Evolutionary conservation across 1,284 basidiomycete species (phyloP), one percentile per base, ranked within the genome.

Genomic region (Cutaneotrichosporon dermatis): DNA sequence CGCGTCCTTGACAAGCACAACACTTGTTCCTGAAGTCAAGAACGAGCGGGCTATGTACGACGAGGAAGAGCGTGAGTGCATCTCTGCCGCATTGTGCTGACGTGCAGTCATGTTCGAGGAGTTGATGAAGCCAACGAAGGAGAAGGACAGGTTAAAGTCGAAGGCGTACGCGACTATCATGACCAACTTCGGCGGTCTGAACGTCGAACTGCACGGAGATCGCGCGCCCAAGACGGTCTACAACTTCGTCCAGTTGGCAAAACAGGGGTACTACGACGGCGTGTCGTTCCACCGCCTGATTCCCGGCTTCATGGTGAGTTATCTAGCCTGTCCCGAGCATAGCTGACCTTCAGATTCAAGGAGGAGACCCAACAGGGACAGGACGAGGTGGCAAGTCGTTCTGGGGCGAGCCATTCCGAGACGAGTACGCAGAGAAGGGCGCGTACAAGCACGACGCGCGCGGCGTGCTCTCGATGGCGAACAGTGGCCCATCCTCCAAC

Each of bases 141-240:
- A 91, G 76, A 97, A 90, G 78, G 94, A 92, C 71, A 84, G 89
- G 49, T 88, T 88, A 57, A 93, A 91, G 78, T 88, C 86, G 61
- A 88, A 88, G 66, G 92, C 90, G 2, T 95, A 94, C 77, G 88
- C 92, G 40, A 89, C 91, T 6, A 87, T 98, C 49, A 84, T 91
- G 52, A 97, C 95, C 8, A 94, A 87, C 69, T 83, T 92, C 15
- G 95, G 93, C 12, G 86, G 88, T 56, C 80, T 99, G 58, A 97
- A 98, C 69, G 69, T 97, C 25, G 95, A 99, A 76, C 80, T 99
- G 12, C 94, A 88, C 71, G 71, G 67, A 33, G 69, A 70, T 58
- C 61, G 92, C 86, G 95, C 94, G 6, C 95, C 95, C 0, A 94
- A 95, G 79, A 97, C 95, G 1, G 95, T 93, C 70, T 99, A 97